Conservation (phyloP, 1,139 yeast species). For the Pichia sp. region DNA sequence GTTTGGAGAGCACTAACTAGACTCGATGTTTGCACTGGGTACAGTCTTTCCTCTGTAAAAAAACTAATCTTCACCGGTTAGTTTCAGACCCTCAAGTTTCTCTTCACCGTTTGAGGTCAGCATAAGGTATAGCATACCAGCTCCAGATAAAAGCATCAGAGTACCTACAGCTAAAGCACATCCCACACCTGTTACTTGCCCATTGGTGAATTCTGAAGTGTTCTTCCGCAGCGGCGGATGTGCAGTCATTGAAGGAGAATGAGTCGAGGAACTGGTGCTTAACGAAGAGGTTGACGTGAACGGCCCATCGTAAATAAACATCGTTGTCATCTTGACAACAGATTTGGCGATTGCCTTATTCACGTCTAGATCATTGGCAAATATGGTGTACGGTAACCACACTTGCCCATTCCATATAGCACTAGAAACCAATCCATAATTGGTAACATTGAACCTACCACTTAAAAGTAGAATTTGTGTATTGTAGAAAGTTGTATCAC, state of each 20-base stretch:
- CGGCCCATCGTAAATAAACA: slow-evolving; percentile 28
- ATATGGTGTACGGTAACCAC: slow-evolving; percentile 68
- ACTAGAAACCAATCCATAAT: slow-evolving; percentile 59
- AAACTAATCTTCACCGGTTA: slow-evolving; percentile 53
- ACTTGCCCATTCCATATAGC: slow-evolving; percentile 64
- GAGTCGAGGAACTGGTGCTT: slow-evolving; percentile 6
- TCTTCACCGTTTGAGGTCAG: slow-evolving; percentile 41
- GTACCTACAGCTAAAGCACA: slow-evolving; percentile 86
- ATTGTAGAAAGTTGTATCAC: slow-evolving; percentile 34
- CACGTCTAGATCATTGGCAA: slow-evolving; percentile 26
- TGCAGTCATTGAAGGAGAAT: slow-evolving; percentile 22
- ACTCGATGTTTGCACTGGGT: slow-evolving; percentile 40
- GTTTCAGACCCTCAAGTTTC: slow-evolving; percentile 25
- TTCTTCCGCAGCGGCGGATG: slow-evolving; percentile 16
- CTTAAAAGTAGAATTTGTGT: slow-evolving; percentile 52
- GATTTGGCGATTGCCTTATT: slow-evolving; percentile 34
- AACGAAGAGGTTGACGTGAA: slow-evolving; percentile 23
- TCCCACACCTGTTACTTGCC: slow-evolving; percentile 83
- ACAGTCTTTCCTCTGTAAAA: slow-evolving; percentile 47
- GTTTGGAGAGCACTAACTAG: neutral
- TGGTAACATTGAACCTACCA: slow-evolving; percentile 52
- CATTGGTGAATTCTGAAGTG: slow-evolving; percentile 40
- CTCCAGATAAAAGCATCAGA: slow-evolving; percentile 58
- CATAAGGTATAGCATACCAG: slow-evolving; percentile 55
- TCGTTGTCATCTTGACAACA: slow-evolving; percentile 33